Percentiles rank a stretch among this genome's conserved stretches.
Conservation (phyloP, 257 asterid species). For the Solanum bulbocastanum region DNA sequence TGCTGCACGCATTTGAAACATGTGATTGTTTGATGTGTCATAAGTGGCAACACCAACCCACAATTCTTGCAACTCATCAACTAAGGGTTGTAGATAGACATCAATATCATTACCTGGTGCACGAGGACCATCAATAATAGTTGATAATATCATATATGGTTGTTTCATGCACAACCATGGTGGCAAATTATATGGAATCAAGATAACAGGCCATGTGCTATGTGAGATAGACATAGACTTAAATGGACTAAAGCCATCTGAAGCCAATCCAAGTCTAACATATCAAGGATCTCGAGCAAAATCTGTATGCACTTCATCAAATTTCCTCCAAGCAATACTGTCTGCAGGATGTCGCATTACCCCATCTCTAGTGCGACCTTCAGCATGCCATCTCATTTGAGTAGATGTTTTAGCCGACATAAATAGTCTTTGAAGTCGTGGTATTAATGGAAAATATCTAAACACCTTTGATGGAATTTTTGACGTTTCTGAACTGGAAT, state of each 20-base stretch:
- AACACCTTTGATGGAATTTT: not conserved
- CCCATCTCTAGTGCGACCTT: too few relatives aligned
- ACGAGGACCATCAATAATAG: not conserved
- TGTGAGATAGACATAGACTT: not conserved
- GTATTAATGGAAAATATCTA: not conserved
- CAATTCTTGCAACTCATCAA: not conserved
- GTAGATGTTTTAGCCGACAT: not conserved
- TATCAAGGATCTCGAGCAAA: too few relatives aligned
- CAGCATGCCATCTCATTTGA: too few relatives aligned
- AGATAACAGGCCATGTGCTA: too few relatives aligned
- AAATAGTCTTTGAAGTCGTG: not conserved
- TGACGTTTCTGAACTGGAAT: too few relatives aligned
- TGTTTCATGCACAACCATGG: too few relatives aligned
- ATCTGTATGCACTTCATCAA: too few relatives aligned
- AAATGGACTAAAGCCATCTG: too few relatives aligned
- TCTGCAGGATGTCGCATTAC: too few relatives aligned
- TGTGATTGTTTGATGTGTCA: not conserved
- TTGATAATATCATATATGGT: not conserved
- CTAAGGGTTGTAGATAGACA: not conserved
- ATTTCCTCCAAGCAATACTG: too few relatives aligned
- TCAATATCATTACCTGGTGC: not conserved
- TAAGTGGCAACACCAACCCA: not conserved
- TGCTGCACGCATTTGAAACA: not conserved
- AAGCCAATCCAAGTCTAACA: too few relatives aligned
- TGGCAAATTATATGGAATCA: too few relatives aligned